Evolutionary conservation across 2,329 filamentous ascomycete species (phyloP).

Genomic region (Myrmaecium sp.): DNA sequence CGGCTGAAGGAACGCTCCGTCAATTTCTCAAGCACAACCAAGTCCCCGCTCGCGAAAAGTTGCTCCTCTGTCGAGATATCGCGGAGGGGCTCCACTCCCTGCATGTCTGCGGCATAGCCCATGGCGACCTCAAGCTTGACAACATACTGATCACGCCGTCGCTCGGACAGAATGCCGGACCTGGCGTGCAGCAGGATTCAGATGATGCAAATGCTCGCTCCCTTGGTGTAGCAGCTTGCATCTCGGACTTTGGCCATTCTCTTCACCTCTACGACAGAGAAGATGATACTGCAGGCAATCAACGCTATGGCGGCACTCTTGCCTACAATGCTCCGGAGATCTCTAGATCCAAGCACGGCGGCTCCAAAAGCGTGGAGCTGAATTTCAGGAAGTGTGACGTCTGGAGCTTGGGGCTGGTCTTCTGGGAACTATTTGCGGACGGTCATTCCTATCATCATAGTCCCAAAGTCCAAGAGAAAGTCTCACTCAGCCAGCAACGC

Average conservation of each 20-base stretch:
- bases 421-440: constrained; percentile 1
- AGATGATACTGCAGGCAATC: not conserved
- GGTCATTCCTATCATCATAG: too few species aligned
- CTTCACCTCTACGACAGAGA: constrained; percentile 1
- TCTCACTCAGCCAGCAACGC: too few species aligned
- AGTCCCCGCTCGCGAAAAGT: constrained; percentile 1
- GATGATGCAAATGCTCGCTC: not conserved
- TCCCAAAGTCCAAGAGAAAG: too few species aligned
- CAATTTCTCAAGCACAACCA: not conserved
- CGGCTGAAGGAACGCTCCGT: constrained; percentile 4
- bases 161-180: not conserved
- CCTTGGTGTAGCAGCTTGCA: constrained; percentile 1
- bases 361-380: not conserved
- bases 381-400: constrained; percentile 5
- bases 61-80: constrained; percentile 3
- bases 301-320: constrained; percentile 4
- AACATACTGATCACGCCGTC: constrained; percentile 6
- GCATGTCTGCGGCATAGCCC: constrained; percentile 5
- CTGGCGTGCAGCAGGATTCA: too few species aligned
- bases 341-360: not conserved
- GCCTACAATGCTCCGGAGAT: constrained; percentile 4
- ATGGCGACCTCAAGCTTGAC: constrained; percentile 7
- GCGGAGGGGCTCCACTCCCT: constrained; percentile 4
- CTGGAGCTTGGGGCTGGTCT: constrained; percentile 4
- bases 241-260: constrained; percentile 5